Evolutionary conservation across 2,329 filamentous ascomycete species (phyloP).

Genomic region (Aspergillus neoniger): DNA sequence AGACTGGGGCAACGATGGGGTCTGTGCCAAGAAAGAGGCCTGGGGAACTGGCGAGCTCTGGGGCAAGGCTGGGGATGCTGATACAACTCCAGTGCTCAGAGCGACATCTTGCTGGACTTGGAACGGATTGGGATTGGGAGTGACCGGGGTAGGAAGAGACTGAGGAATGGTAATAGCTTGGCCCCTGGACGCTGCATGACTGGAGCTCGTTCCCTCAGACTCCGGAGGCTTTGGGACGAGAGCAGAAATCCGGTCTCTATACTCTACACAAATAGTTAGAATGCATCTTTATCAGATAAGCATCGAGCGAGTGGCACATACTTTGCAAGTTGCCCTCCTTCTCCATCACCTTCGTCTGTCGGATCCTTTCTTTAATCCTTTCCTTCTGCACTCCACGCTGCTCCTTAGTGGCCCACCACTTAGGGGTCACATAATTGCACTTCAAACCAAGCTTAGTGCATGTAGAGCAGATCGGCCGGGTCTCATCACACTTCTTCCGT

Average conservation of each 20-base stretch:
- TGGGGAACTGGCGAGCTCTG: too few relatives aligned
- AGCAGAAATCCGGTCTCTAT: not conserved
- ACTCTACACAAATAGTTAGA: not conserved
- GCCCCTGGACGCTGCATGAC: not conserved
- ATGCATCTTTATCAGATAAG: not conserved
- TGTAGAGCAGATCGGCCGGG: too few relatives aligned
- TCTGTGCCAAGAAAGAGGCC: too few relatives aligned
- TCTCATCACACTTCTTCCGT: too few relatives aligned
- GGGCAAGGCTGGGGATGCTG: too few relatives aligned
- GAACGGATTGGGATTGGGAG: not conserved
- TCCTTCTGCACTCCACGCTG: too few relatives aligned
- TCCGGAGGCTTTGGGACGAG: not conserved
- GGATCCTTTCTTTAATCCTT: too few relatives aligned
- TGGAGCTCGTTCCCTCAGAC: not conserved
- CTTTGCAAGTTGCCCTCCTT: not conserved
- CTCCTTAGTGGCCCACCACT: too few relatives aligned
- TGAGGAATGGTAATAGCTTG: not conserved
- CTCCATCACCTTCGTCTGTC: too few relatives aligned
- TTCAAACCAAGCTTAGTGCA: too few relatives aligned
- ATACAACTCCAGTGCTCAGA: not conserved
- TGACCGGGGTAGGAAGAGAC: not conserved
- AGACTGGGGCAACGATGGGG: too few relatives aligned
- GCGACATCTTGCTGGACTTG: not conserved
- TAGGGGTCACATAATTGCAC: too few relatives aligned
- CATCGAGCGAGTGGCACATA: not conserved